Evolutionary conservation across 2,329 filamentous ascomycete species (phyloP), one percentile per base, ranked within the genome.

Genomic region (Neonectria ditissima): DNA sequence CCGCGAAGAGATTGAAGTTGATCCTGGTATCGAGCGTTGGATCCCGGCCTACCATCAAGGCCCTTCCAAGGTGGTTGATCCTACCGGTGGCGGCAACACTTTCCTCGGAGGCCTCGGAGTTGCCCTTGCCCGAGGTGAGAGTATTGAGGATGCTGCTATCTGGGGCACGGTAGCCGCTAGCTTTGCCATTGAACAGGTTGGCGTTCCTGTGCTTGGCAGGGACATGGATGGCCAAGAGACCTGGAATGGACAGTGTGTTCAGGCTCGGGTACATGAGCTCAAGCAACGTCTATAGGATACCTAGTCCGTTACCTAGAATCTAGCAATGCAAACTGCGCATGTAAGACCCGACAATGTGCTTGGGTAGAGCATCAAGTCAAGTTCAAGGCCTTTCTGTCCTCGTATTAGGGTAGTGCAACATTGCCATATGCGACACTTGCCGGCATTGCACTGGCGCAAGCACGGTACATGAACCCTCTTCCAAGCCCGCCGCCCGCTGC

Each of bases 101-200:
- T 98, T 97, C 72, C 82, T 97, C 24, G 85, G 86, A 22, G 85
- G 86, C n/a, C 70, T 89, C 50, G 81, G 83, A 0, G 82, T 89
- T 13, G 88, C 83, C 1, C 78, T 91, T 69, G 89, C 83, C 32
- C 80, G 91, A 55, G 89, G 87, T 1, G 82, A 86, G 69, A 74
- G 77, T 26, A 82, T 92, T 43, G 87, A 90, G 64, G 89, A 93
- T 71, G 94, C 93, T 5, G 89, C 92, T 5, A 83, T 87, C 0
- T 95, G 91, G 88, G 96, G 90, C 5, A 91, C 88, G 48, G 86
- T 98, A 6, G 91, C 93, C 2, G 95, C 96, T 8, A 94, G 94
- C 73, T 96, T 97, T 78, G 93, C 93, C 16, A 97, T 99, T 72
- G 94, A 99, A 79, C 96, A 99, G 78, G 89, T 97, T 55, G 95